Percentiles rank a stretch among this genome's conserved stretches.
These are phyloP conservation scores for Lachancea mirantina DNA, from an alignment of 805 yeast genomes.

Conservation along the genomic window DNA sequence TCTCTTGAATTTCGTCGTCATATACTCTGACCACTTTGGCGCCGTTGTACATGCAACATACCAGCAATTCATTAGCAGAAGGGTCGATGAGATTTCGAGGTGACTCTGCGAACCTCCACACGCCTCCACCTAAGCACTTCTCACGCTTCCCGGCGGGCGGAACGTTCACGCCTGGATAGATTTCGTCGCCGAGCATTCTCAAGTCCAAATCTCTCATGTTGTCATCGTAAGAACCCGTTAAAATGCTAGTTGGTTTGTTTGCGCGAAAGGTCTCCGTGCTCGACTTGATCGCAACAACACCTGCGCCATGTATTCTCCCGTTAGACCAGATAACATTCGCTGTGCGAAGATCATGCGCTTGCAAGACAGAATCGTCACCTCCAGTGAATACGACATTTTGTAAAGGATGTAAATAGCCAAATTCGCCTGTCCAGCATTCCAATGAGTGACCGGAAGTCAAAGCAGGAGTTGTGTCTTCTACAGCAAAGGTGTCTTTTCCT, in stretches of 20 bases:
- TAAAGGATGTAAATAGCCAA: constrained; percentile 49
- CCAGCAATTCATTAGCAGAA: constrained; percentile 45
- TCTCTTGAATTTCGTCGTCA: constrained; percentile 25
- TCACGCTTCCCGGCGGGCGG: constrained; percentile 41
- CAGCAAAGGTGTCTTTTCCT: constrained; percentile 7
- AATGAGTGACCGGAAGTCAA: constrained; percentile 48
- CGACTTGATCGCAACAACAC: constrained; percentile 74
- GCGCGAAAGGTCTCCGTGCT: constrained; percentile 23
- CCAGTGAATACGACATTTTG: constrained; percentile 67
- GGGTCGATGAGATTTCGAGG: constrained; percentile 21
- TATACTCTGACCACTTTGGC: constrained; percentile 56
- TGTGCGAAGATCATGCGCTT: constrained; percentile 62
- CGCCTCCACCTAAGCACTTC: constrained; percentile 79
- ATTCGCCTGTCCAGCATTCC: constrained; percentile 86
- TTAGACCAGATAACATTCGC: constrained; percentile 28
- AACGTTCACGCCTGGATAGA: constrained; percentile 40
- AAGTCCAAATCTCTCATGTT: constrained; percentile 61
- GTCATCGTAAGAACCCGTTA: constrained; percentile 93
- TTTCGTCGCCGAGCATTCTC: constrained; percentile 42
- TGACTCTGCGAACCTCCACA: constrained; percentile 80
- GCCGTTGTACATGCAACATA: constrained; percentile 95
- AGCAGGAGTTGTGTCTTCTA: background rate
- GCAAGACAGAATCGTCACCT: constrained; percentile 77
- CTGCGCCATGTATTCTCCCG: constrained; percentile 74
- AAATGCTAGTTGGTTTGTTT: constrained; percentile 22